Base-by-base conservation (phyloP, 129 eudicot genomes). In the Tanacetum coccineum region DNA sequence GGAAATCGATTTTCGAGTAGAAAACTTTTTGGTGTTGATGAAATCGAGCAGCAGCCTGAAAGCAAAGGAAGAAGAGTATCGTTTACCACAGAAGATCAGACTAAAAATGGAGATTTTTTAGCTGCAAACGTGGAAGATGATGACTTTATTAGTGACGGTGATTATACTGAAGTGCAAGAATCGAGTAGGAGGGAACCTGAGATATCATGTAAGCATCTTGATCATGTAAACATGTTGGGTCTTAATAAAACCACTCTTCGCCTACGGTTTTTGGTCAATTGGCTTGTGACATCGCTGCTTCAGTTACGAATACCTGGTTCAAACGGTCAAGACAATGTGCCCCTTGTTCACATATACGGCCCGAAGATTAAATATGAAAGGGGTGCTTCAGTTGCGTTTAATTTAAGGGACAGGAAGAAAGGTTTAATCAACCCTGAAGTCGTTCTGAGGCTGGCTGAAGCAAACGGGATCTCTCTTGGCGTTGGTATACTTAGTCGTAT, bases 351-450 rank as follows among this genome's bases (percentile, higher is more conserved):
- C 48, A 94, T 94, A 17, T 94, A 89, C 40, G 99, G 99, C 14
- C 99, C 99, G 3, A 94, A 94, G 57, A 94, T 94, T 14, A 89
- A 94, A 67, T 94, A 94, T 6, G 99, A 94, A 78, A 81, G 99
- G 71, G 99, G 99, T 20, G 95, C 97, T 18, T 85, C 99, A 1
- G 99, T 94, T 59, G 97, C 99, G 0, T 94, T 94, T 66, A 94
- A 89, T 49, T 77, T 94, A 71, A 76, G 90, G 74, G 89, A 85
- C 68, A 78, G 82, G 66, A 85, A 80, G 44, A 71, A 77, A 74
- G 95, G 99, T 4, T 63, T 87, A 9, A 78, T 94, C 30, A 87
- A 85, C 60, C 99, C 99, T 2, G 97, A 89, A 67, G 49, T 81
- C 15, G 95, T 94, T 73, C 94, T 74, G 58, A 94, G 83, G 65